Evolutionary conservation across 495 filamentous ascomycete species (phyloP).

Genomic region (Talaromyces wortmannii): DNA sequence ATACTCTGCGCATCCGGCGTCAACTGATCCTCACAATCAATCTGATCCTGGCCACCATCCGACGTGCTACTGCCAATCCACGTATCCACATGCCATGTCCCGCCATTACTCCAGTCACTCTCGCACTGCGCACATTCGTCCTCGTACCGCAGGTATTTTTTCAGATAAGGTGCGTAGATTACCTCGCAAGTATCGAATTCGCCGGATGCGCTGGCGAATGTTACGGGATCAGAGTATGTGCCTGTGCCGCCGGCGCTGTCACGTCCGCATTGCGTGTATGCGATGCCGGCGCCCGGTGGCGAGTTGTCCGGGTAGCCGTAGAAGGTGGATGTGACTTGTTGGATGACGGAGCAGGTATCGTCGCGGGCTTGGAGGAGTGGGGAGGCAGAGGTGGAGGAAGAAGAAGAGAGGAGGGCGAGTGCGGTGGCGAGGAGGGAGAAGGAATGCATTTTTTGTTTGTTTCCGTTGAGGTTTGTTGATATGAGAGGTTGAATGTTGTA

Average conservation of each 20-base stretch:
- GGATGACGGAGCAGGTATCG: neutral
- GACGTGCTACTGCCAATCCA: constrained; percentile 30
- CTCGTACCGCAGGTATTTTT: constrained; percentile 34
- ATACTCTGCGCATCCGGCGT: constrained; percentile 12
- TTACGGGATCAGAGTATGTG: constrained; percentile 36
- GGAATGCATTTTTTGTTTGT: neutral
- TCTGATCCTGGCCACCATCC: constrained; percentile 20
- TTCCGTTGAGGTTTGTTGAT: neutral
- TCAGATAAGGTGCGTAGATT: constrained; percentile 34
- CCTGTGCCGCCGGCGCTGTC: constrained; percentile 24
- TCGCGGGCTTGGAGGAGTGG: neutral
- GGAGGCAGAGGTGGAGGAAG: neutral
- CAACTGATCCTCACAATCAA: constrained; percentile 27
- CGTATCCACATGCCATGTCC: constrained; percentile 28
- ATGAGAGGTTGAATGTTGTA: neutral
- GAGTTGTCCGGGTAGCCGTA: constrained; percentile 38
- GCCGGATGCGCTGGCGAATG: constrained; percentile 33
- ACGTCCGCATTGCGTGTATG: constrained; percentile 28
- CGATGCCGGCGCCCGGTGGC: constrained; percentile 30
- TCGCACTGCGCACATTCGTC: constrained; percentile 24
- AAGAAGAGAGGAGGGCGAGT: neutral
- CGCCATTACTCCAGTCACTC: constrained; percentile 18
- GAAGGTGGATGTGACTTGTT: constrained; percentile 15
- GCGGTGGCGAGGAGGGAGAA: constrained; percentile 1
- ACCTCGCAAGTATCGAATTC: constrained; percentile 37